Base-by-base conservation (phyloP, 768 basidiomycete species). In the Russula compacta region DNA sequence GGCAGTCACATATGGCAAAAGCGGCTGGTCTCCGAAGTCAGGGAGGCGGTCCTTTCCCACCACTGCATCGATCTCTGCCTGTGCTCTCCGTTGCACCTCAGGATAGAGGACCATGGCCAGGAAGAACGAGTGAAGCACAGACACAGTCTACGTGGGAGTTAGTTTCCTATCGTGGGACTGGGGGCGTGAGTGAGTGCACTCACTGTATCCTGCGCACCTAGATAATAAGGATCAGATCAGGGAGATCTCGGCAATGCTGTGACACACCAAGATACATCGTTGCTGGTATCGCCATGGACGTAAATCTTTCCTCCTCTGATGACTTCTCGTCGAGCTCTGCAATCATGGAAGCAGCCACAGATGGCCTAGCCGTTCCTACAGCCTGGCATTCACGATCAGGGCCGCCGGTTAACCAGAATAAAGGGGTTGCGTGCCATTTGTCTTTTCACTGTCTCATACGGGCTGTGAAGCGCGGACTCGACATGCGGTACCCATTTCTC, bases 61-160 rank as follows among this genome's bases (percentile, higher is more conserved):
- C 3, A 71, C 63, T 1, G 49, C 24, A 44, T 70, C 70, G 8
- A 73, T 55, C 44, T 71, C 68, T 4, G 61, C 66, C 43, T 72
- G 72, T 4, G 69, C 69, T 29, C 58, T 64, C 6, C 38, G 46
- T 39, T 69, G 69, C 6, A 70, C 63, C 8, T 67, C 66, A 1
- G 70, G 71, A 58, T 63, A 63, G 35, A 68, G 64, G 3, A 66
- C 57, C 69, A 70, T 71, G 6, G 71, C 72, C 2, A 73, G 64
- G 64, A 71, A 53, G 63, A 71, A 69, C 0, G 71, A 61, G 10
- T 57, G 52, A 19, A 70, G 49, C 5, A 63, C 57, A 21, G 70
- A 65, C 40, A 67, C 58, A 4, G 69, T 68, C 69, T 68, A 42
- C 15, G 17, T 3, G 17, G 5, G 19, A 14, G 49, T 60, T 21